A percentile compares a stretch with the other conserved stretches of the same genome.
Conservation (phyloP, 257 asterid genomes). For the Lavandula angustifolia region DNA sequence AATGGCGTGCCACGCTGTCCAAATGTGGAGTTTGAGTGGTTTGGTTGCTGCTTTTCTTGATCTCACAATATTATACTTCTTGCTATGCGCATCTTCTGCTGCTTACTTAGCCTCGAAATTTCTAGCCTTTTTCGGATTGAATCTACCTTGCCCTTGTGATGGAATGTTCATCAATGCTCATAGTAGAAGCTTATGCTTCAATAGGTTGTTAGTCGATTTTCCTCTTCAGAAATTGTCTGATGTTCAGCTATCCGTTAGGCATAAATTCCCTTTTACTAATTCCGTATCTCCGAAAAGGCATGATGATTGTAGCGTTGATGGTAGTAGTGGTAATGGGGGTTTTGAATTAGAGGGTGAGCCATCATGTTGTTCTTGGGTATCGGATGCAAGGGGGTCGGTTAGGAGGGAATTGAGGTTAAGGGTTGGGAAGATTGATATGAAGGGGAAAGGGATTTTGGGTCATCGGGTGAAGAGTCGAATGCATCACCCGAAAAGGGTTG, state of each 20-base stretch:
- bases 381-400: conserved; percentile 47
- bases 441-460: conserved; percentile 60
- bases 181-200: conserved; percentile 46
- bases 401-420: conserved; percentile 30
- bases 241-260: conserved; percentile 57
- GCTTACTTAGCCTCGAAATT: conserved; percentile 63
- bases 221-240: conserved; percentile 61
- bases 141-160: conserved; percentile 80
- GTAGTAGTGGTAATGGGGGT: conserved; percentile 41
- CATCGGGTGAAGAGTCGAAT: conserved; percentile 52
- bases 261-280: conserved; percentile 60
- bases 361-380: conserved; percentile 59
- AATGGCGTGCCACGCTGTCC: conserved; percentile 67
- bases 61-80: conserved; percentile 70
- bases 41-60: conserved; percentile 81
- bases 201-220: conserved; percentile 56
- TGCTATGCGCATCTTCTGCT: conserved; percentile 69
- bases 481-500: conserved; percentile 40
- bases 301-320: conserved; percentile 29
- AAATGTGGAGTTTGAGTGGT: conserved; percentile 71
- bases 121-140: conserved; percentile 66
- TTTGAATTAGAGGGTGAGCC: conserved; percentile 63
- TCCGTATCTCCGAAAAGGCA: conserved; percentile 31
- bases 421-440: conserved; percentile 53
- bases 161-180: conserved; percentile 45